phyloP scores from a whole-genome alignment of 2,329 filamentous ascomycete species.

The Purpureocillium takamizusanense region DNA sequence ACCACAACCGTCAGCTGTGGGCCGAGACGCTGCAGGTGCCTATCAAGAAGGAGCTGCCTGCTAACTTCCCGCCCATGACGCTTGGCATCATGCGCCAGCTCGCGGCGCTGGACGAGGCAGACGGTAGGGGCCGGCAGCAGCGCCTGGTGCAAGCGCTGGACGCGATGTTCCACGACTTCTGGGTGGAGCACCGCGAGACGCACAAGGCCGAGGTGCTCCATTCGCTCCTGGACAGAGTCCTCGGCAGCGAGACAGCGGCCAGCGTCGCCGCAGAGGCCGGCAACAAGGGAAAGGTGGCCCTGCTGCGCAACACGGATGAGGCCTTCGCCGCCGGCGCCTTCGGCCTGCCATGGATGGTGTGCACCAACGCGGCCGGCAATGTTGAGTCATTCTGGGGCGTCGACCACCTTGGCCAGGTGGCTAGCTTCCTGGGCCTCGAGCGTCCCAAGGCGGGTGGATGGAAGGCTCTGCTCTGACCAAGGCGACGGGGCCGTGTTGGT shows the following conservation, averaged over 20 bases:
- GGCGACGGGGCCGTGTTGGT: no score
- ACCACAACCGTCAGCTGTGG: constrained; percentile 21
- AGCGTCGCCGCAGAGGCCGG: constrained; percentile 15
- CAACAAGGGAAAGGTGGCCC: constrained; percentile 17
- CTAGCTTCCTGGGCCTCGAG: constrained; percentile 22
- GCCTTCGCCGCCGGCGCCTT: constrained; percentile 27
- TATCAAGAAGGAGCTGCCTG: constrained; percentile 18
- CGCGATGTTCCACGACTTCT: constrained; percentile 21
- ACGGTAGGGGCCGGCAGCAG: constrained; percentile 8
- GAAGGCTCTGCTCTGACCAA: constrained; percentile 20
- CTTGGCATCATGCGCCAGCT: constrained; percentile 25
- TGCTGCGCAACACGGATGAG: constrained; percentile 23
- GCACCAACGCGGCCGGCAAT: constrained; percentile 19
- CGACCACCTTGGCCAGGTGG: constrained; percentile 27
- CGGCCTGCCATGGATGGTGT: constrained; percentile 28
- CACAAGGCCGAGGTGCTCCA: constrained; percentile 17
- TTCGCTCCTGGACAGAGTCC: constrained; percentile 14
- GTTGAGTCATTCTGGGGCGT: constrained; percentile 29
- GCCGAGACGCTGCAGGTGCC: constrained; percentile 23
- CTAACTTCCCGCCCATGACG: constrained; percentile 26
- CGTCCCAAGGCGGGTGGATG: constrained; percentile 17
- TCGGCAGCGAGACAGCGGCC: constrained; percentile 16
- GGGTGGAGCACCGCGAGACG: constrained; percentile 18
- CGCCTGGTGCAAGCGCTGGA: constrained; percentile 19
- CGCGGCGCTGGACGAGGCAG: constrained; percentile 13